Evolutionary conservation across 306 rosid genomes (phyloP).

Genomic region (Trichosanthes truncata): DNA sequence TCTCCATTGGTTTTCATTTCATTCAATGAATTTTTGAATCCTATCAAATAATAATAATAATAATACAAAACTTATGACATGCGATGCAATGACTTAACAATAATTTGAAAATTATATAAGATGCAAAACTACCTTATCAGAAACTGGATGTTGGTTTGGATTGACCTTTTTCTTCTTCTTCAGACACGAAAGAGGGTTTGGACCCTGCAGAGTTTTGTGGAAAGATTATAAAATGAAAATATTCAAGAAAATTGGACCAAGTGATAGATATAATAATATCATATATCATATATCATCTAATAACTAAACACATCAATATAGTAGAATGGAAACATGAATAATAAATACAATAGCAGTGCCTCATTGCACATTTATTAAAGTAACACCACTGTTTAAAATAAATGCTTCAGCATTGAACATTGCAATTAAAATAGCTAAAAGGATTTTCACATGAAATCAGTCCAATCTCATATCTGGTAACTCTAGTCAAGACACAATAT

Average conservation of each 20-base stretch:
- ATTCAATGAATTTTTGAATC: no score
- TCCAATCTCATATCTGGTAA: background rate
- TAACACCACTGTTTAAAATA: background rate
- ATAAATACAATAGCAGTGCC: background rate
- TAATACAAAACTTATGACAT: no score
- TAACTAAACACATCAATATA: background rate
- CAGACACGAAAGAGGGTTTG: slow-evolving; percentile 84
- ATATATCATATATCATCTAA: background rate
- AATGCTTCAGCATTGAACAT: background rate
- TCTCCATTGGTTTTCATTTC: no score
- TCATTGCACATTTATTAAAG: background rate
- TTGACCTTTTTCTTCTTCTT: slow-evolving; percentile 62
- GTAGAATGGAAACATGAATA: background rate
- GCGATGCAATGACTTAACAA: background rate
- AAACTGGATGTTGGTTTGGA: slow-evolving; percentile 24
- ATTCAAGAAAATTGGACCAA: background rate
- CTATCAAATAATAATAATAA: no score
- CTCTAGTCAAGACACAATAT: background rate
- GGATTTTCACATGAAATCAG: background rate
- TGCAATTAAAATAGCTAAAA: background rate
- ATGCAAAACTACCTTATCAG: slow-evolving; percentile 35
- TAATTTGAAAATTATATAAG: background rate
- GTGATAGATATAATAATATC: background rate
- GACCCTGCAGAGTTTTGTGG: slow-evolving; percentile 47
- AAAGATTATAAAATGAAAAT: background rate